These are phyloP conservation scores for Colletotrichum lentis DNA, from an alignment of 2,329 filamentous ascomycete genomes.

Conservation along the genomic window DNA sequence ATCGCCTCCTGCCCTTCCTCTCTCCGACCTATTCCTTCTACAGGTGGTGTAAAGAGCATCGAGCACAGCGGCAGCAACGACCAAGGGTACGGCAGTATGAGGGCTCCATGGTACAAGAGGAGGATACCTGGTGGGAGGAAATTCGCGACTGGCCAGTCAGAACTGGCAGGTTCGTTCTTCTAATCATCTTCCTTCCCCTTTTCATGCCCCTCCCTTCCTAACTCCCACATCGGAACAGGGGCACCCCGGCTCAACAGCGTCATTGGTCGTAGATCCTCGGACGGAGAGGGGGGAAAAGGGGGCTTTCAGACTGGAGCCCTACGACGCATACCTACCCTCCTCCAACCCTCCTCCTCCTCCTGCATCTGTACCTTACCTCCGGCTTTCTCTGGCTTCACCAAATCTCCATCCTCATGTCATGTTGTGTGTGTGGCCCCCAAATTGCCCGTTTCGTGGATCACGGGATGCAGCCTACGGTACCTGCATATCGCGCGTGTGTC, in stretches of 20 bases:
- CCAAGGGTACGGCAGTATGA: constrained; percentile 1
- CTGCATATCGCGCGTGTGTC: constrained; percentile 34
- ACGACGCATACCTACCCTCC: too few relatives aligned
- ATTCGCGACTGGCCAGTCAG: neutral
- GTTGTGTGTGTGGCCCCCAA: neutral
- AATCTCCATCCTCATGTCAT: neutral
- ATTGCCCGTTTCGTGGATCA: neutral
- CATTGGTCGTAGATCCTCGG: constrained; percentile 32
- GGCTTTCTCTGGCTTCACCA: neutral
- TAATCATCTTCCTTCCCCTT: constrained; percentile 1
- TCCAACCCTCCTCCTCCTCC: neutral
- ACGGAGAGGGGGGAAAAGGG: neutral
- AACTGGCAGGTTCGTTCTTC: neutral
- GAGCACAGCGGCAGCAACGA: neutral
- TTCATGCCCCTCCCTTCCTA: neutral
- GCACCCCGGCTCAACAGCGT: neutral
- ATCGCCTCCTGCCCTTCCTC: constrained; percentile 13
- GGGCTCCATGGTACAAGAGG: neutral
- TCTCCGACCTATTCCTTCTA: constrained; percentile 3
- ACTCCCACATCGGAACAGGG: constrained; percentile 7
- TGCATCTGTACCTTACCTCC: too few relatives aligned
- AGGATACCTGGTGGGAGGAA: neutral
- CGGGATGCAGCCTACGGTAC: constrained; percentile 26
- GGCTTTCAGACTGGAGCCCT: neutral
- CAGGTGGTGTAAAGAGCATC: too few relatives aligned